These are phyloP conservation scores for Pleurotus citrinopileatus DNA, from an alignment of 768 basidiomycete species.

Conservation along the genomic window DNA sequence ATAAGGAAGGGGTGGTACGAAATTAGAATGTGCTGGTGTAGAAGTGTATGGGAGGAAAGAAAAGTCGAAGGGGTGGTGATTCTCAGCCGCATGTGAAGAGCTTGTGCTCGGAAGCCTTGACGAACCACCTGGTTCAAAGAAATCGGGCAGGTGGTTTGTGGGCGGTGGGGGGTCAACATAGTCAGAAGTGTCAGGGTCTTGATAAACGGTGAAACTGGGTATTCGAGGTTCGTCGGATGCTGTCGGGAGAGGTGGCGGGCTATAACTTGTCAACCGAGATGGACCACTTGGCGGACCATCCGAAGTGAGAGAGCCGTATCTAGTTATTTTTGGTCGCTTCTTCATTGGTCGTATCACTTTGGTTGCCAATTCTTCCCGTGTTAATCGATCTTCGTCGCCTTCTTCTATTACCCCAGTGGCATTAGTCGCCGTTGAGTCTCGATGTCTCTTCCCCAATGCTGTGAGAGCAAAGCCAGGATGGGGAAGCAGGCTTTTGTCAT, in stretches of 20 bases:
- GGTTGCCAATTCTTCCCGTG: conserved; percentile 35
- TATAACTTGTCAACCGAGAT: background rate
- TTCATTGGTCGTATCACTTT: conserved; percentile 42
- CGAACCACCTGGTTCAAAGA: conserved; percentile 42
- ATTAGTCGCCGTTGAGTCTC: conserved; percentile 47
- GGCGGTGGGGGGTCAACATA: conserved; percentile 47
- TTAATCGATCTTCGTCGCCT: conserved; percentile 33
- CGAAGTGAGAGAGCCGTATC: background rate
- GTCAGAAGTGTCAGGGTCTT: conserved; percentile 32
- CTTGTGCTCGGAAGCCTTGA: conserved; percentile 30
- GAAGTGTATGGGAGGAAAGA: conserved; percentile 49
- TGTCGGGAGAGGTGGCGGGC: background rate
- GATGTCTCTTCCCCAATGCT: conserved; percentile 64
- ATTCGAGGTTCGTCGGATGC: conserved; percentile 22
- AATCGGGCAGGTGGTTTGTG: conserved; percentile 49
- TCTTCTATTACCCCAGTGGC: conserved; percentile 39
- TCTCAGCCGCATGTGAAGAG: conserved; percentile 50
- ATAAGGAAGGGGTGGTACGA: conserved; percentile 27
- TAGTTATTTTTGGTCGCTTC: conserved; percentile 49
- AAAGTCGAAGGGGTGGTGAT: conserved; percentile 52
- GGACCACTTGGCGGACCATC: background rate
- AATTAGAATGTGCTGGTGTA: conserved; percentile 40
- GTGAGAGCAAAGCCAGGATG: conserved; percentile 42
- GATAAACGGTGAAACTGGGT: conserved; percentile 48
- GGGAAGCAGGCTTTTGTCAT: conserved; percentile 16